Evolutionary conservation across 352 stramenopile species (phyloP), one percentile per base, ranked within the genome.

Genomic region (Globisporangium cylindrosporum): DNA sequence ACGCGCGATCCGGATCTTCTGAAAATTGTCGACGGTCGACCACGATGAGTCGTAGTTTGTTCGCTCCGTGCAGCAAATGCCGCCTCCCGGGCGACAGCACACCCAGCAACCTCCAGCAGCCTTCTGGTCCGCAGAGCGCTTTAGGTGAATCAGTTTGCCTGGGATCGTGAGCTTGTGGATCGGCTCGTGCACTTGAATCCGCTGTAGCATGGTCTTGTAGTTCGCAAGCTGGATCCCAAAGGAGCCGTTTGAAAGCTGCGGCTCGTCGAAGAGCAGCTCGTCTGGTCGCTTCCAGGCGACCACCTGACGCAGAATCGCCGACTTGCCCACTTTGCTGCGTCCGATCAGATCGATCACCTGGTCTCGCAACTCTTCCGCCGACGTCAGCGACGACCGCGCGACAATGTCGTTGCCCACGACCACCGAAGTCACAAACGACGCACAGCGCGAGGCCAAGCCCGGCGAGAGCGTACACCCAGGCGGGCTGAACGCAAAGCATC

Each of bases 331-430:
- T 63, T 96, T 96, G 66, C 88, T 96, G 12, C 88, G 82, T 3
- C 87, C 76, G 56, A 96, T 96, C 24, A 96, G 70, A 51, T 94
- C 86, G 12, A 96, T 81, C 9, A 96, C 88, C 59, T 94, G 76
- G 61, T 96, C 88, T 1, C 88, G 83, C 6, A 96, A 74, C 3
- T 78, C 80, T 59, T 96, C 86, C 4, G 84, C 82, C 36, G 85
- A 91, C 46, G 82, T 88, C 27, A 96, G 73, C 32, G 86, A 93
- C 41, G 88, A 86, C 3, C 88, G 82, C 43, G 89, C 85, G 61
- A 96, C 86, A 64, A 96, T 96, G 60, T 96, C 89, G 60, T 93
- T 79, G 20, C 87, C 87, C 5, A 96, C 81, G 29, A 96, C 89
- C 20, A 96, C 81, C 0, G 87, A 94, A 20, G 80, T 79, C 2